Conservation (phyloP, 495 filamentous ascomycete genomes). For the Tuber borchii region DNA sequence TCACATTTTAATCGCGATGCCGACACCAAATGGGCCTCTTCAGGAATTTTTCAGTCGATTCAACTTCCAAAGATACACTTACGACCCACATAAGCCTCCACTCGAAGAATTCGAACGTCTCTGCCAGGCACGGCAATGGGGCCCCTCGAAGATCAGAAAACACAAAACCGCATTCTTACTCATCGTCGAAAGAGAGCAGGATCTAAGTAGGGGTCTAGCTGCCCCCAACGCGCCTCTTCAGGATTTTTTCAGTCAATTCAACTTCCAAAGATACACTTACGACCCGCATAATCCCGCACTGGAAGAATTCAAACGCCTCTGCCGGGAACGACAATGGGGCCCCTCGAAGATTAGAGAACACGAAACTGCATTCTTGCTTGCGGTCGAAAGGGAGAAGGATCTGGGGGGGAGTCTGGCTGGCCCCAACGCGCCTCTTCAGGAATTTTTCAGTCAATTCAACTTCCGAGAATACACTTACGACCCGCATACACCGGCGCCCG, state of each 20-base stretch:
- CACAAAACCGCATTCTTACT: background rate
- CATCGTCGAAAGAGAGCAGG: background rate
- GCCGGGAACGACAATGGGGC: background rate
- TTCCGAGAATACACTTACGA: background rate
- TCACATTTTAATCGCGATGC: background rate
- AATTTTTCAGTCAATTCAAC: background rate
- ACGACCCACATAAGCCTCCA: background rate
- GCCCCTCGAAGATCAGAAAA: background rate
- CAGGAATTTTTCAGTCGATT: background rate
- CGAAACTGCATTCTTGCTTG: background rate
- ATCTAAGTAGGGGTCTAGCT: background rate
- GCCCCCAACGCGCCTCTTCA: background rate
- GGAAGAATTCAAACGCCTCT: background rate
- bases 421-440: background rate
- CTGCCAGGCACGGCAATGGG: background rate
- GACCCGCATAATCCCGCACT: background rate
- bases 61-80: background rate
- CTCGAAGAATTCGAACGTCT: background rate
- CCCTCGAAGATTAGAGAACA: background rate
- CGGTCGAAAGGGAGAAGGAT: background rate
- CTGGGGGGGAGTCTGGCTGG: background rate
- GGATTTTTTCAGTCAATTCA: background rate
- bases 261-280: background rate
- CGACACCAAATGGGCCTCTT: background rate
- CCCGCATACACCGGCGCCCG: background rate